phyloP scores from a whole-genome alignment of 345 rosid genomes.

The Hibiscus tridactylites region DNA sequence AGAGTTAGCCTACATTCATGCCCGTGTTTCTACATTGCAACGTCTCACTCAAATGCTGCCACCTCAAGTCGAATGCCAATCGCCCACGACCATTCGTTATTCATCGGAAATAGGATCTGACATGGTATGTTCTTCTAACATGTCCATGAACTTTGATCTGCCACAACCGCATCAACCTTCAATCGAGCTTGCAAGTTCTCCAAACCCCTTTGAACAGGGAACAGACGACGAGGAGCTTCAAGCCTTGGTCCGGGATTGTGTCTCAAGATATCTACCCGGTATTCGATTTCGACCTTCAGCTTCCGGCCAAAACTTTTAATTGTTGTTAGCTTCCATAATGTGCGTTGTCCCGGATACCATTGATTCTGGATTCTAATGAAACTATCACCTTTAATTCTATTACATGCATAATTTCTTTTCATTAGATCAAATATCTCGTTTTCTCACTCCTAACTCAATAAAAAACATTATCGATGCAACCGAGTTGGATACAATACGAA shows the following conservation, averaged over 20 bases:
- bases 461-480: too few species aligned
- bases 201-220: conserved; percentile 18
- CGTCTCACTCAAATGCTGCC: conserved; percentile 20
- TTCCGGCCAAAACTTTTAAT: not conserved
- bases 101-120: conserved; percentile 14
- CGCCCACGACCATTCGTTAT: conserved; percentile 10
- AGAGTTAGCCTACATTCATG: conserved; percentile 62
- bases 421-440: too few species aligned
- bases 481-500: too few species aligned
- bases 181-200: conserved; percentile 6
- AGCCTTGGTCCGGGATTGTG: conserved; percentile 36
- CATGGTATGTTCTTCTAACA: conserved; percentile 20
- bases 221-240: conserved; percentile 31
- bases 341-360: not conserved
- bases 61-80: conserved; percentile 11
- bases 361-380: conserved; percentile 5
- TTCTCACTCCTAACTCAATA: too few species aligned
- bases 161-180: conserved; percentile 5
- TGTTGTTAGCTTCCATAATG: not conserved
- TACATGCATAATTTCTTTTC: not conserved
- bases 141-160: conserved; percentile 22
- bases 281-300: conserved; percentile 25
- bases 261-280: conserved; percentile 36
- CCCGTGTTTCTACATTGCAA: conserved; percentile 47
- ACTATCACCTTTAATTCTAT: not conserved